Base-by-base conservation (phyloP, 2,329 filamentous ascomycete genomes). In the Phialophora tarda region DNA sequence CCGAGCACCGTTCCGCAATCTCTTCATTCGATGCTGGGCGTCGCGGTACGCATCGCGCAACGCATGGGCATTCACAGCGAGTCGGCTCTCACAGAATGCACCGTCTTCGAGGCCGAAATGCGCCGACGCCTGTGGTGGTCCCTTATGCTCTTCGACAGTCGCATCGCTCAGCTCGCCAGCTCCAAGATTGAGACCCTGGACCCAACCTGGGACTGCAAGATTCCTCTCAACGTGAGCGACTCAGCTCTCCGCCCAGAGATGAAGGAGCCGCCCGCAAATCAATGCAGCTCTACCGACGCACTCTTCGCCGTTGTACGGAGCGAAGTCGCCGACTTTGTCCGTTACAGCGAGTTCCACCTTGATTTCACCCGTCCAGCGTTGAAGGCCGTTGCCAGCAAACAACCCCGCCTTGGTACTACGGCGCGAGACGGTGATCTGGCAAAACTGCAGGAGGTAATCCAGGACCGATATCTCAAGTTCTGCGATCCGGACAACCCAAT, bases 1-100 rank as follows among this genome's bases (percentile, higher is more conserved):
- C 84, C 84, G 71, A 84, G 81, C 51, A 85, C 86, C 77, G 79
- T 68, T 30, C 32, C 77, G 38, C 79, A 77, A 38, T 80, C 79
- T 65, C 77, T 79, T 5, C 80, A 79, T 77, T 77, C 80, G 3
- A 75, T 82, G 77, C 75, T 74, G 38, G 75, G 77, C 7, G 62
- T 81, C 32, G 74, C 79, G 47, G 71, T 80, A 55, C 78, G 80
- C n/a, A 76, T 81, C 41, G 78, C 78, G 1, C 70, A 72, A 44
- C 69, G 70, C 14, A 73, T 77, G 68, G 75, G 76, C 5, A 64
- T 76, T 4, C 75, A 77, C 0, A 80, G 80, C n/a, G 83, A 85
- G 70, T 79, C 79, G 0, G 76, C 77, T 24, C 72, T 73, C 3
- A 75, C 82, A 17, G 79, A 79, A 1, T 73, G 84, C 24, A 5